These are phyloP conservation scores for Dactylellina leptospora DNA, from an alignment of 2,329 filamentous ascomycete genomes.

Conservation along the genomic window DNA sequence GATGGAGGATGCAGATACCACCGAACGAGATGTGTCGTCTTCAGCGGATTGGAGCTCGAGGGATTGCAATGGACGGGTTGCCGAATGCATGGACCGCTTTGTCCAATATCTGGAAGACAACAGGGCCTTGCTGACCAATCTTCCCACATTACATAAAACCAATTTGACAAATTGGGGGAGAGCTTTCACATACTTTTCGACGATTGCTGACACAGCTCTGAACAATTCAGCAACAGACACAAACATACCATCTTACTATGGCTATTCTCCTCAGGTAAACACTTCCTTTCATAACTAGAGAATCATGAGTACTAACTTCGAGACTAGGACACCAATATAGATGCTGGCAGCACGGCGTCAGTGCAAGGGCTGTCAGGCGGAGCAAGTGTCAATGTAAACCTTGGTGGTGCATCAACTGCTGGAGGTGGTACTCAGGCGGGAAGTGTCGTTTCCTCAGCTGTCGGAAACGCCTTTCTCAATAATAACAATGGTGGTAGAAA, in stretches of 20 bases:
- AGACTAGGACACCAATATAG: constrained; percentile 12
- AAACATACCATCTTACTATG: constrained; percentile 34
- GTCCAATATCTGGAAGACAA: constrained; percentile 31
- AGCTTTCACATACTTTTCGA: constrained; percentile 36
- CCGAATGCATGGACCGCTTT: constrained; percentile 16
- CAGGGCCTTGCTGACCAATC: neutral
- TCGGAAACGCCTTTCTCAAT: neutral
- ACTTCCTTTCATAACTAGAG: neutral
- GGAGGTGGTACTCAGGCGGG: neutral
- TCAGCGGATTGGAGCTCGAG: constrained; percentile 17
- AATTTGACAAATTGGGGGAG: constrained; percentile 50
- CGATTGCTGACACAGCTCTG: constrained; percentile 24
- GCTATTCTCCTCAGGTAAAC: constrained; percentile 31
- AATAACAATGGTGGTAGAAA: neutral
- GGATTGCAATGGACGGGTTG: constrained; percentile 8
- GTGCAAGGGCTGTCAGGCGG: neutral
- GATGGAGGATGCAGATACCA: constrained; percentile 5
- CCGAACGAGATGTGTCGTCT: constrained; percentile 9
- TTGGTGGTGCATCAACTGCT: neutral
- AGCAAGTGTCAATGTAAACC: neutral
- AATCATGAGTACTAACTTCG: neutral
- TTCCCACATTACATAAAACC: constrained; percentile 24
- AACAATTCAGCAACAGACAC: constrained; percentile 28
- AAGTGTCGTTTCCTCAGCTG: neutral
- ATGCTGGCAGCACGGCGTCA: neutral